A percentile compares a stretch with the other conserved stretches of the same genome.
Conservation (phyloP, 495 filamentous ascomycete species). For the Choiromyces venosus region DNA sequence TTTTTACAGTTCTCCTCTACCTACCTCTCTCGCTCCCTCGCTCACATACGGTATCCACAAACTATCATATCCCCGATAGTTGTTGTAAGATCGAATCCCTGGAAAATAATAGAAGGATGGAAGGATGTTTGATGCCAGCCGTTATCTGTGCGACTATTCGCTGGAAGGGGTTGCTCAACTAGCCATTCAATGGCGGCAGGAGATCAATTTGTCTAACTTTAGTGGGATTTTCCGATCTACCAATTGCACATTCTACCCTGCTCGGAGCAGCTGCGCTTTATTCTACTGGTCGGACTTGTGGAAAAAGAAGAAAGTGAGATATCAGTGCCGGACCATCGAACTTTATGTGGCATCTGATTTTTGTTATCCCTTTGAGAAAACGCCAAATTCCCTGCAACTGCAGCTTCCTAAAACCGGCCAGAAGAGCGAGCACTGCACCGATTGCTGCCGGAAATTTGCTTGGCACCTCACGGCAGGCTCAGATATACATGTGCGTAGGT, state of each 20-base stretch:
- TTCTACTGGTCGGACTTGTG: neutral
- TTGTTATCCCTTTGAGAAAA: neutral
- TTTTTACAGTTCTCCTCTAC: neutral
- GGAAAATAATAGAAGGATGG: neutral
- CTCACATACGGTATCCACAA: conserved; percentile 1
- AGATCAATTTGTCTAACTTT: neutral
- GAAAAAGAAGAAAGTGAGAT: neutral
- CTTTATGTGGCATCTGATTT: neutral
- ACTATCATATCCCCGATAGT: neutral
- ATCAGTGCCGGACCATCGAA: neutral
- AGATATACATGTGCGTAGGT: neutral
- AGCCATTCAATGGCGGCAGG: neutral
- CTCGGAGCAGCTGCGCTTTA: neutral
- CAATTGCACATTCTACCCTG: neutral
- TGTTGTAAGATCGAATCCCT: neutral
- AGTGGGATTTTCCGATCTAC: neutral
- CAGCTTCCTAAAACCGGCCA: neutral
- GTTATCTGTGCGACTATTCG: neutral
- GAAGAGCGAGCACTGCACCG: neutral
- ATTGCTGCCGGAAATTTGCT: neutral
- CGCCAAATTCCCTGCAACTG: neutral
- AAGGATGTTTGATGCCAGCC: neutral
- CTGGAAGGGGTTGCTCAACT: neutral
- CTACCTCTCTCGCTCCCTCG: neutral
- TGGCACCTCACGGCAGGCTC: neutral